Conservation (phyloP, 352 stramenopile genomes). For the Globisporangium cederbergense region DNA sequence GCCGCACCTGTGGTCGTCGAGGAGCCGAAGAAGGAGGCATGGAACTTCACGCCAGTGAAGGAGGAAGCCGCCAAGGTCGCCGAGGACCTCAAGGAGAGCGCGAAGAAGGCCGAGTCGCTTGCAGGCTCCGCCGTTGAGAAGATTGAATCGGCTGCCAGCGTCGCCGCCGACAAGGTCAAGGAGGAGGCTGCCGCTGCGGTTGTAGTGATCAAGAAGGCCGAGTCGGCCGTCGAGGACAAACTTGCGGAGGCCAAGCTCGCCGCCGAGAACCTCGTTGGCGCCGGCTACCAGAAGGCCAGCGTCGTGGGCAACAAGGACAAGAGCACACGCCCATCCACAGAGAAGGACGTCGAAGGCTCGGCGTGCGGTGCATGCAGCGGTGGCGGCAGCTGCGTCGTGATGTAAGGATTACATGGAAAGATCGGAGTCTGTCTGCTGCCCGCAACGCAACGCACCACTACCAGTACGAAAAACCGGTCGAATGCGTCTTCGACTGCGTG, state of each 20-base stretch:
- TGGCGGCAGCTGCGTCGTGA: conserved; percentile 39
- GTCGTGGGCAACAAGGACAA: conserved; percentile 50
- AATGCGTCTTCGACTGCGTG: conserved; percentile 5
- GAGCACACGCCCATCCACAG: conserved; percentile 24
- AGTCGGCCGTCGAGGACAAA: conserved; percentile 20
- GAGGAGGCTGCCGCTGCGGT: conserved; percentile 20
- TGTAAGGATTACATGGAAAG: conserved; percentile 34
- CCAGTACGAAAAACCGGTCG: not conserved
- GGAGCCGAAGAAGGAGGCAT: conserved; percentile 22
- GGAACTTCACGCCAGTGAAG: conserved; percentile 30
- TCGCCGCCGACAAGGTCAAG: conserved; percentile 21
- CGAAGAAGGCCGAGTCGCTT: conserved; percentile 12
- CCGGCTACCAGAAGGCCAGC: conserved; percentile 72
- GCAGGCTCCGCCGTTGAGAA: conserved; percentile 8
- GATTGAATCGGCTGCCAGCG: conserved; percentile 11
- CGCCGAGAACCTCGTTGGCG: conserved; percentile 54
- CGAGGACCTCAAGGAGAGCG: conserved; percentile 17
- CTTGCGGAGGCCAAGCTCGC: conserved; percentile 41
- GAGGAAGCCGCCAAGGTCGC: conserved; percentile 24
- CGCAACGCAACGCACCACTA: not conserved
- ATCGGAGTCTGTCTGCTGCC: not conserved
- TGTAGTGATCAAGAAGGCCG: conserved; percentile 22
- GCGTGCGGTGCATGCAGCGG: conserved; percentile 48
- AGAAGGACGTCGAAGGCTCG: conserved; percentile 49
- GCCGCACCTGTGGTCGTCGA: conserved; percentile 8